Evolutionary conservation across 1,139 yeast genomes (phyloP).

Genomic region (Magnusiomyces suaveolens): DNA sequence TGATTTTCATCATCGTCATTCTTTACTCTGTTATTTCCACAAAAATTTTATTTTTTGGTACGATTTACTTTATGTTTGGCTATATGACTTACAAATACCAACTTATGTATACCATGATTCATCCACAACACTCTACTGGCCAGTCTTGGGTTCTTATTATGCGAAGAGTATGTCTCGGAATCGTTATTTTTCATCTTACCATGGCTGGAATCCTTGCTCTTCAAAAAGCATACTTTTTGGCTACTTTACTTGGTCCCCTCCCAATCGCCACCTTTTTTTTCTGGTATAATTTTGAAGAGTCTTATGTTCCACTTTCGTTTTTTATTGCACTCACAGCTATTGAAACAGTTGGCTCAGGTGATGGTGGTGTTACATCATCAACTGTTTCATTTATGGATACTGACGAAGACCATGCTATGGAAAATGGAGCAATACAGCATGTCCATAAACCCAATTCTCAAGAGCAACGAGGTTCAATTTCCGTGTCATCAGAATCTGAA

Average conservation of each 20-base stretch:
- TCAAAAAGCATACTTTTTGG: constrained; percentile 64
- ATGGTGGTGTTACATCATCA: background rate
- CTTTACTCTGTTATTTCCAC: constrained; percentile 73
- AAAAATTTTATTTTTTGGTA: constrained; percentile 62
- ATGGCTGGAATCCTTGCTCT: constrained; percentile 86
- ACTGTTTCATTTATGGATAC: background rate
- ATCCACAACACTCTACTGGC: constrained; percentile 84
- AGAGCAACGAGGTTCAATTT: background rate
- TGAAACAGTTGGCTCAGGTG: constrained; percentile 21
- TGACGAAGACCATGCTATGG: constrained; percentile 2
- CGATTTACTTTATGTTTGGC: constrained; percentile 63
- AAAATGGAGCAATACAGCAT: background rate
- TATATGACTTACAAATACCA: constrained; percentile 76
- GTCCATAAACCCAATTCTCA: background rate
- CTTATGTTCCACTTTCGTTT: constrained; percentile 67
- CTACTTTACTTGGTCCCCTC: constrained; percentile 63
- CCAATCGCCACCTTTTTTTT: constrained; percentile 59
- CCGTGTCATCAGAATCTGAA: constrained; percentile 3
- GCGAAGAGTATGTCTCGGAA: constrained; percentile 61
- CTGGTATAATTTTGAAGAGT: constrained; percentile 73
- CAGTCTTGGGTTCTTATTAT: constrained; percentile 79
- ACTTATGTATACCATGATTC: constrained; percentile 67
- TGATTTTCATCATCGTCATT: constrained; percentile 63
- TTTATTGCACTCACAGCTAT: constrained; percentile 79
- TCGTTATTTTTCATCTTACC: constrained; percentile 70